Percentiles rank a stretch among this genome's conserved stretches.
Evolutionary conservation across 2,329 filamentous ascomycete genomes (phyloP).

Genomic region (Cladosporium oxysporum): DNA sequence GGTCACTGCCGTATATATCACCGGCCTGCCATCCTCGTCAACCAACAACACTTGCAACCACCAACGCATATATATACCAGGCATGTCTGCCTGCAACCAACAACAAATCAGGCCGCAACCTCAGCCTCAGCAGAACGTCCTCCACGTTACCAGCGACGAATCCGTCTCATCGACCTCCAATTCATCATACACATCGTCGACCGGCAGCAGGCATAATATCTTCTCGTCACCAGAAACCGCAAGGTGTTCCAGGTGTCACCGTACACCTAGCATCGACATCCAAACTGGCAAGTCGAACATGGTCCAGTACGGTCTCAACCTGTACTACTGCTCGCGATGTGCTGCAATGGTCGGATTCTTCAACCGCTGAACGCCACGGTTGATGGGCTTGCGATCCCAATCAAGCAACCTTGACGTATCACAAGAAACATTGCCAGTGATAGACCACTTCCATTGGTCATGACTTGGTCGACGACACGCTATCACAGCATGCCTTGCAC

Average conservation of each 20-base stretch:
- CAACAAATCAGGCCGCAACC: constrained; percentile 30
- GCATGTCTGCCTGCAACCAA: constrained; percentile 11
- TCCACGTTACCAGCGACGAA: constrained; percentile 36
- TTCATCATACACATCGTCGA: constrained; percentile 24
- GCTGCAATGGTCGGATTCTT: constrained; percentile 38
- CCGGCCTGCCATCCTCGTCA: neutral
- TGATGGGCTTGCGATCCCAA: neutral
- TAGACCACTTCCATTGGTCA: constrained; percentile 10
- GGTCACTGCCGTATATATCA: neutral
- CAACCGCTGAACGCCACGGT: constrained; percentile 29
- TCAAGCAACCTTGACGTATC: neutral
- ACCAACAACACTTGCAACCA: neutral
- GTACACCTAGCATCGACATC: constrained; percentile 37
- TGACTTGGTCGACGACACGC: neutral
- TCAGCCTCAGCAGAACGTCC: constrained; percentile 36
- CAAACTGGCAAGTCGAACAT: constrained; percentile 40
- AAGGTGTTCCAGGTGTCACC: constrained; percentile 40
- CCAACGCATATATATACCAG: neutral
- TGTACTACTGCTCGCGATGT: constrained; percentile 41
- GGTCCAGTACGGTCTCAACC: constrained; percentile 40
- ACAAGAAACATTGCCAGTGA: neutral
- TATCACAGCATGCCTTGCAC: neutral
- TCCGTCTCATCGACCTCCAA: constrained; percentile 26
- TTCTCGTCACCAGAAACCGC: constrained; percentile 30
- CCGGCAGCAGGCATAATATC: constrained; percentile 25